Percentiles rank a stretch among this genome's conserved stretches.
These are phyloP conservation scores for Mallotus nudiflorus DNA, from an alignment of 345 rosid species.

Conservation along the genomic window DNA sequence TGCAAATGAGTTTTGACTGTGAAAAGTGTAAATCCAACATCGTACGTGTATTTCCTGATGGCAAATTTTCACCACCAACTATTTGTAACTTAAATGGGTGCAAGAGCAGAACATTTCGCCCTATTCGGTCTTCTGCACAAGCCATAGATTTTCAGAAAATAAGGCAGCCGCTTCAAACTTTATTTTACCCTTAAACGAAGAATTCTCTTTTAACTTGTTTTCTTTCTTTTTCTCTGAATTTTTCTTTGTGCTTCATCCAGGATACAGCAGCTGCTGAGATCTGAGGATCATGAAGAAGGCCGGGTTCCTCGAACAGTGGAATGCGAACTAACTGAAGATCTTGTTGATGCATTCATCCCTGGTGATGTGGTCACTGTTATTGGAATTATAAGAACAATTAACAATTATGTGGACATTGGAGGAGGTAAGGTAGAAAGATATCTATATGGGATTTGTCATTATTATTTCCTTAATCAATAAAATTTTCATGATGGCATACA, in stretches of 20 bases:
- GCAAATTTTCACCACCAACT: slow-evolving; percentile 84
- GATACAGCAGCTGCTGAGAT: slow-evolving; percentile 73
- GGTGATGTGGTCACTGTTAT: slow-evolving; percentile 98
- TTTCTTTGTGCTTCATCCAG: slow-evolving; percentile 34
- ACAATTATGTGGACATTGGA: slow-evolving; percentile 89
- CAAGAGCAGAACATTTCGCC: slow-evolving; percentile 73
- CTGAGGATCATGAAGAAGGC: slow-evolving; percentile 95
- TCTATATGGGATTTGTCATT: slow-evolving; percentile 12
- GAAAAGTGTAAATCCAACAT: slow-evolving; percentile 69
- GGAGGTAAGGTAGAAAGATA: slow-evolving; percentile 64
- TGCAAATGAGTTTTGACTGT: slow-evolving; percentile 73
- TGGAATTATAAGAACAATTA: slow-evolving; percentile 85
- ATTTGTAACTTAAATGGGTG: slow-evolving; percentile 75
- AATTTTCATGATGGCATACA: background rate
- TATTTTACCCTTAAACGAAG: background rate
- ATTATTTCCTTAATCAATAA: too few relatives aligned
- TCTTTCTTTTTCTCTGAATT: background rate
- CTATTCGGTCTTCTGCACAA: slow-evolving; percentile 73
- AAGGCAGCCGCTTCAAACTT: slow-evolving; percentile 44
- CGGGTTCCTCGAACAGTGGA: slow-evolving; percentile 97
- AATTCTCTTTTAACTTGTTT: background rate
- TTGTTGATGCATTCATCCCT: slow-evolving; percentile 87
- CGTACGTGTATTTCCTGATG: slow-evolving; percentile 68
- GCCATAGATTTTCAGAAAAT: slow-evolving; percentile 92
- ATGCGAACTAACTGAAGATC: slow-evolving; percentile 91